These are phyloP conservation scores for Pythium pectinolyticum DNA, from an alignment of 352 stramenopile genomes.

Conservation along the genomic window DNA sequence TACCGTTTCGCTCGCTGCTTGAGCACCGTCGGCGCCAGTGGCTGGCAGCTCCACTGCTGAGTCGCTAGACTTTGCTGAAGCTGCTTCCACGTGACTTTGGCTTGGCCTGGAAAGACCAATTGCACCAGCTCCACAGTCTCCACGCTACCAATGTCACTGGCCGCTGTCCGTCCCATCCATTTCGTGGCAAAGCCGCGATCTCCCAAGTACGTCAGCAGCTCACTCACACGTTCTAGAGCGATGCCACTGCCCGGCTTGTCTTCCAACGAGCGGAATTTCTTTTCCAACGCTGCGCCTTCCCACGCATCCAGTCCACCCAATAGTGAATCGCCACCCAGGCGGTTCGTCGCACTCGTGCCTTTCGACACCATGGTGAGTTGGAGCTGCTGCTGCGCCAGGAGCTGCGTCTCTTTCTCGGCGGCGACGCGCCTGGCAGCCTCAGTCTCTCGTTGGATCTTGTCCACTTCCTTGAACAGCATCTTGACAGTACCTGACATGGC, in stretches of 20 bases:
- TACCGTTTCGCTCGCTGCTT: slow-evolving; percentile 15
- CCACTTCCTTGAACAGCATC: slow-evolving; percentile 69
- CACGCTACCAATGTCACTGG: neutral
- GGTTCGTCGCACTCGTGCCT: slow-evolving; percentile 1
- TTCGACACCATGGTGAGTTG: slow-evolving; percentile 15
- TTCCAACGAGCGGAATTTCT: slow-evolving; percentile 51
- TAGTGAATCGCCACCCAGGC: slow-evolving; percentile 3
- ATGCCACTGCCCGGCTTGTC: slow-evolving; percentile 18
- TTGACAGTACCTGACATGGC: slow-evolving; percentile 66
- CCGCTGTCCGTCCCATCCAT: neutral
- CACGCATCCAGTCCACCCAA: slow-evolving; percentile 41
- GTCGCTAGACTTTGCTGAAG: slow-evolving; percentile 9
- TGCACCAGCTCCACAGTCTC: neutral
- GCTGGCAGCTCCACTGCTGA: slow-evolving; percentile 16
- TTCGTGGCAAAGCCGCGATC: slow-evolving; percentile 17
- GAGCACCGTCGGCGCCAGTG: slow-evolving; percentile 10
- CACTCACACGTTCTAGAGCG: neutral
- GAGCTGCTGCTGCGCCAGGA: slow-evolving; percentile 41
- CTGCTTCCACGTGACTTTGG: slow-evolving; percentile 15
- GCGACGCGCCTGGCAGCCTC: slow-evolving; percentile 36
- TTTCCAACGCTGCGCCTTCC: slow-evolving; percentile 51
- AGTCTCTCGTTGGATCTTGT: slow-evolving; percentile 44
- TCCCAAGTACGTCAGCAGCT: slow-evolving; percentile 13
- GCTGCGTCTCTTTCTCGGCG: slow-evolving; percentile 41
- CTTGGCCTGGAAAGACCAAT: neutral